A percentile compares a stretch with the other conserved stretches of the same genome.
phyloP scores from a whole-genome alignment of 2,329 filamentous ascomycete species.

The Fusarium sp. region DNA sequence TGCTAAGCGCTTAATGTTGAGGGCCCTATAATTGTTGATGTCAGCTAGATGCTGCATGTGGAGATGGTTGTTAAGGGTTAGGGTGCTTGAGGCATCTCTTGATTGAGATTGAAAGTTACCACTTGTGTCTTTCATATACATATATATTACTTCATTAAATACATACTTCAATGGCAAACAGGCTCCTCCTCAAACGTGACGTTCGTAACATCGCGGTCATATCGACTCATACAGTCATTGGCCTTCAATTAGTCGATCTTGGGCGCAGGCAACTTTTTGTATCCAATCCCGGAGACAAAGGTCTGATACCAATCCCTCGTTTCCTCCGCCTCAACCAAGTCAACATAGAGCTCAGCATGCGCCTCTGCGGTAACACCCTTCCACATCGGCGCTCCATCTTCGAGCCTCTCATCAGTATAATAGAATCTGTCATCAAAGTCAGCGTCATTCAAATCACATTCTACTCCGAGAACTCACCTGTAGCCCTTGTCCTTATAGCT shows the following conservation, averaged over 20 bases:
- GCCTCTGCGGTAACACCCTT: background rate
- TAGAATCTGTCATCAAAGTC: background rate
- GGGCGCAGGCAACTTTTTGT: constrained; percentile 9
- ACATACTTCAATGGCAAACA: background rate
- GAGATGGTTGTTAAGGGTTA: background rate
- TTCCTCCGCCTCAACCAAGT: constrained; percentile 4
- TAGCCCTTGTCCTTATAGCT: constrained; percentile 4
- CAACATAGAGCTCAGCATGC: constrained; percentile 9
- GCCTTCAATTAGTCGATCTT: background rate
- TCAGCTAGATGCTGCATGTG: background rate
- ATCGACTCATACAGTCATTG: background rate
- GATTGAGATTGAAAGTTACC: background rate
- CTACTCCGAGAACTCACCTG: accelerated
- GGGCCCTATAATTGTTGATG: background rate
- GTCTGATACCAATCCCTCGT: constrained; percentile 18
- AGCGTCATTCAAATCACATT: accelerated
- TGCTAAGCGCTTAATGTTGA: constrained; percentile 24
- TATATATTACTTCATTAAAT: constrained; percentile 12
- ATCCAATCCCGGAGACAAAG: constrained; percentile 15
- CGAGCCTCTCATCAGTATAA: constrained; percentile 19
- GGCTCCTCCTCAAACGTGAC: background rate
- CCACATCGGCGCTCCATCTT: constrained; percentile 17
- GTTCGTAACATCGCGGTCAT: background rate
- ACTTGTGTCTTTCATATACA: background rate
- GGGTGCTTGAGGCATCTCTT: constrained; percentile 1